These are phyloP conservation scores for Gomphus sp. DNA, from an alignment of 1,284 basidiomycete genomes.

Conservation along the genomic window DNA sequence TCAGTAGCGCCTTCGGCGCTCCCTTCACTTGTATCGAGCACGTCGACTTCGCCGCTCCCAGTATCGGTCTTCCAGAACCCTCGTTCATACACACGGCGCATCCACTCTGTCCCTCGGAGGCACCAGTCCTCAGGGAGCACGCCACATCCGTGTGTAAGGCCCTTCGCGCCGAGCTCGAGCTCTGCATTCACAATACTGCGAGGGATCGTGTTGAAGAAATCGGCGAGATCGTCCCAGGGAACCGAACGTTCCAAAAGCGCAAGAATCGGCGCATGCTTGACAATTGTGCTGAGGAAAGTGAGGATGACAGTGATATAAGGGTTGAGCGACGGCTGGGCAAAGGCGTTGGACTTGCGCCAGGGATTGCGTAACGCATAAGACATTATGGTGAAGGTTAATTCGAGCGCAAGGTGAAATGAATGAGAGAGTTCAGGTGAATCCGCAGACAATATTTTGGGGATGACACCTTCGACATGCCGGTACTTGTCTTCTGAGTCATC, in stretches of 20 bases:
- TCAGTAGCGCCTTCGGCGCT: constrained; percentile 45
- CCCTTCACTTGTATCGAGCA: constrained; percentile 58
- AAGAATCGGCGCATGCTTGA: constrained; percentile 55
- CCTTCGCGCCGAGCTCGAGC: constrained; percentile 26
- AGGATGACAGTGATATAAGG: constrained; percentile 83
- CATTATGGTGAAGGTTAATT: constrained; percentile 76
- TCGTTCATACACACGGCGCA: constrained; percentile 80
- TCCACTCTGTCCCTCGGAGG: constrained; percentile 92
- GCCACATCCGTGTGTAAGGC: constrained; percentile 54
- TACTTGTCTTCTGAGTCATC: neutral
- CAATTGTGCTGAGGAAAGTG: constrained; percentile 78
- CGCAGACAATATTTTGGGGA: constrained; percentile 17
- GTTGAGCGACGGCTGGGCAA: constrained; percentile 56
- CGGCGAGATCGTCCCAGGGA: constrained; percentile 75
- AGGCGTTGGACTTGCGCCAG: constrained; percentile 47
- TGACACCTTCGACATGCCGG: neutral
- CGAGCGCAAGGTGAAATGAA: constrained; percentile 63
- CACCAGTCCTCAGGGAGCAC: constrained; percentile 95
- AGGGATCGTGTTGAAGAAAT: constrained; percentile 58
- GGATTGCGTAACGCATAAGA: constrained; percentile 63
- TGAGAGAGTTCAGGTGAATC: constrained; percentile 37
- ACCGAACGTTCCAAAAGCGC: constrained; percentile 63
- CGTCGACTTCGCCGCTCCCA: constrained; percentile 58
- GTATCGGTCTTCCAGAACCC: constrained; percentile 76
- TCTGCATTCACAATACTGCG: constrained; percentile 37